A percentile compares a stretch with the other conserved stretches of the same genome.
Conservation (phyloP, 2,329 filamentous ascomycete genomes). For the Trichoderma citrinoviride region DNA sequence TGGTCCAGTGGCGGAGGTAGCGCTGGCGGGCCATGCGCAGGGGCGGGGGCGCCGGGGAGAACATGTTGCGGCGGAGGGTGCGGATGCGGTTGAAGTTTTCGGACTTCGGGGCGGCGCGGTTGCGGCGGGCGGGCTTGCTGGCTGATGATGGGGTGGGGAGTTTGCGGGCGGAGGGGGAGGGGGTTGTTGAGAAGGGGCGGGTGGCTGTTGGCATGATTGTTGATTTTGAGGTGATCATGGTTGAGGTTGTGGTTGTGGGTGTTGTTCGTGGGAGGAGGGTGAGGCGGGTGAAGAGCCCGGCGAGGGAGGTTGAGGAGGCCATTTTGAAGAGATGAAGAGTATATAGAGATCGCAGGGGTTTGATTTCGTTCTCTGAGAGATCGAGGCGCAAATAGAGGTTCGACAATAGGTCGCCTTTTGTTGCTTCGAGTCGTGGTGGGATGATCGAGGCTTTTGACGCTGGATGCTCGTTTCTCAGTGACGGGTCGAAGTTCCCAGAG, state of each 20-base stretch:
- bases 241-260: conserved; percentile 20
- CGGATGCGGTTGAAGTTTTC: conserved; percentile 44
- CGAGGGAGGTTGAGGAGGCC: conserved; percentile 32
- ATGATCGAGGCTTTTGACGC: not conserved
- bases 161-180: conserved; percentile 33
- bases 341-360: not conserved
- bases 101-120: conserved; percentile 33
- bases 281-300: conserved; percentile 33
- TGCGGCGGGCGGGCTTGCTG: conserved; percentile 29
- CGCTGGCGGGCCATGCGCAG: conserved; percentile 86
- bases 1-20: conserved; percentile 94
- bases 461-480: not conserved
- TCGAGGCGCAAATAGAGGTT: not conserved
- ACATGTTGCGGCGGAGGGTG: conserved; percentile 48
- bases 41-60: conserved; percentile 58
- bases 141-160: conserved; percentile 29
- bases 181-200: conserved; percentile 36
- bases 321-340: conserved; percentile 22
- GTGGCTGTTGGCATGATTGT: not conserved
- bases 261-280: conserved; percentile 16
- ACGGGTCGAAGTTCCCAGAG: not conserved
- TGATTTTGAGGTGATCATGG: not conserved
- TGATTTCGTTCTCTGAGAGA: not conserved
- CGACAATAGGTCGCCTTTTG: not conserved
- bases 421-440: not conserved